Conservation (phyloP, 108 stramenopile species). For the Cyclotella choctawhatcheeana region DNA sequence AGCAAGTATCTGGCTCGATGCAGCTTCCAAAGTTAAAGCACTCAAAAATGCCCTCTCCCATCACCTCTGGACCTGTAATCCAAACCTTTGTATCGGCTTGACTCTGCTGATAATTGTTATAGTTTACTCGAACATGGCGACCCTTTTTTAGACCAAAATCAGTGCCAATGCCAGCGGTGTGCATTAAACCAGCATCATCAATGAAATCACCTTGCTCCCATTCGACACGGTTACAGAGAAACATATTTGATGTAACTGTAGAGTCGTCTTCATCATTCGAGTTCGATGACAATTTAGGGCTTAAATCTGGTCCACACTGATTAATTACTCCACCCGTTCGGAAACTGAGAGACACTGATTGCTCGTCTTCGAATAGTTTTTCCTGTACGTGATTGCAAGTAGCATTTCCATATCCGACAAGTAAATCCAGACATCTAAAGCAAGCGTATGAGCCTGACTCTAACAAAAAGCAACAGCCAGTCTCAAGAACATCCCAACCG, state of each 20-base stretch:
- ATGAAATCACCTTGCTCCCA: slow-evolving; percentile 87
- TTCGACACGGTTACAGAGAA: slow-evolving; percentile 66
- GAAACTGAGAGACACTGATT: slow-evolving; percentile 38
- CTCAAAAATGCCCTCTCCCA: slow-evolving; percentile 85
- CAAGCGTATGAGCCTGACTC: slow-evolving; percentile 23
- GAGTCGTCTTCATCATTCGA: slow-evolving; percentile 21
- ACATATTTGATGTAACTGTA: slow-evolving; percentile 51
- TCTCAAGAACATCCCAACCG: slow-evolving; percentile 76
- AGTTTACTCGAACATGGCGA: slow-evolving; percentile 78
- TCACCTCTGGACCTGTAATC: slow-evolving; percentile 45
- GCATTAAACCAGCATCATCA: slow-evolving; percentile 61
- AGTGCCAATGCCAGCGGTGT: slow-evolving; percentile 35
- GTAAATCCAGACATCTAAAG: slow-evolving; percentile 39
- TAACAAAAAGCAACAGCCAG: slow-evolving; percentile 71
- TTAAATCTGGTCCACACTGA: slow-evolving; percentile 52
- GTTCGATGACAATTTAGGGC: slow-evolving; percentile 20
- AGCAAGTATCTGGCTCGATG: slow-evolving; percentile 78
- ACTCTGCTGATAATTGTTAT: slow-evolving; percentile 65
- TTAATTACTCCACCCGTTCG: slow-evolving; percentile 26
- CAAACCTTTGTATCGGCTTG: slow-evolving; percentile 45
- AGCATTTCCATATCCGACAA: slow-evolving; percentile 30
- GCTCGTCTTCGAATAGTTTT: slow-evolving; percentile 25
- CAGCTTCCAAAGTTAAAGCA: slow-evolving; percentile 71
- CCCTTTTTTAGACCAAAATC: slow-evolving; percentile 44
- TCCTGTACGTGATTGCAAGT: slow-evolving; percentile 27